Conservation (phyloP, 129 eudicot genomes). For the Saposhnikovia divaricata region DNA sequence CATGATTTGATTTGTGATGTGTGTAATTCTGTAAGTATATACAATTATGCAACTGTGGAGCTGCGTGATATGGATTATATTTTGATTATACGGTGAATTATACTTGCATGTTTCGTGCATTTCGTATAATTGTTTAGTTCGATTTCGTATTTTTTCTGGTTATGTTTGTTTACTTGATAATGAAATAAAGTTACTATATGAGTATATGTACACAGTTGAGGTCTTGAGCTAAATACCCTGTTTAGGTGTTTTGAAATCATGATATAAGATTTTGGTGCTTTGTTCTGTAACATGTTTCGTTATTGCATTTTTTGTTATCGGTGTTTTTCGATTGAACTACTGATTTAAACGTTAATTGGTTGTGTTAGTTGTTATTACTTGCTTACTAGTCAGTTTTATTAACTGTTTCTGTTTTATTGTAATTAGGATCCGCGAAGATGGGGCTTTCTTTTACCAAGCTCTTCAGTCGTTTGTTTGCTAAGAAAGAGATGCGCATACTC, state of each 20-base stretch:
- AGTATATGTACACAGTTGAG: neutral
- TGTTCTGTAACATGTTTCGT: too few species aligned
- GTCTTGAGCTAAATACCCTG: neutral
- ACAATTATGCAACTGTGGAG: too few species aligned
- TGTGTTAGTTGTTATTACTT: neutral
- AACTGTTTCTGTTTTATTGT: neutral
- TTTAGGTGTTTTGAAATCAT: neutral
- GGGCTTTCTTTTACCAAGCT: conserved; percentile 60
- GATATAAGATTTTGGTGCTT: neutral
- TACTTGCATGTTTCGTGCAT: too few species aligned
- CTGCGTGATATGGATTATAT: too few species aligned
- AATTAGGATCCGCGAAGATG: conserved; percentile 31
- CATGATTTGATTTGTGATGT: neutral
- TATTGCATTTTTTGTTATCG: too few species aligned
- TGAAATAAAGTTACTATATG: neutral
- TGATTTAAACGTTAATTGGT: too few species aligned
- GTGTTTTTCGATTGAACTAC: neutral
- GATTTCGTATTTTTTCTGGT: neutral
- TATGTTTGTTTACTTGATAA: neutral
- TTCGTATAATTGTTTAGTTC: too few species aligned
- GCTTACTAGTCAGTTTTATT: neutral
- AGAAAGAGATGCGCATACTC: conserved; percentile 54
- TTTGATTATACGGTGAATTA: too few species aligned
- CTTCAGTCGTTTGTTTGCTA: conserved; percentile 43
- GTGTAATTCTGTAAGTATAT: neutral